Base-by-base conservation (phyloP, 495 filamentous ascomycete genomes). In the Xanthoparmelia taractica region DNA sequence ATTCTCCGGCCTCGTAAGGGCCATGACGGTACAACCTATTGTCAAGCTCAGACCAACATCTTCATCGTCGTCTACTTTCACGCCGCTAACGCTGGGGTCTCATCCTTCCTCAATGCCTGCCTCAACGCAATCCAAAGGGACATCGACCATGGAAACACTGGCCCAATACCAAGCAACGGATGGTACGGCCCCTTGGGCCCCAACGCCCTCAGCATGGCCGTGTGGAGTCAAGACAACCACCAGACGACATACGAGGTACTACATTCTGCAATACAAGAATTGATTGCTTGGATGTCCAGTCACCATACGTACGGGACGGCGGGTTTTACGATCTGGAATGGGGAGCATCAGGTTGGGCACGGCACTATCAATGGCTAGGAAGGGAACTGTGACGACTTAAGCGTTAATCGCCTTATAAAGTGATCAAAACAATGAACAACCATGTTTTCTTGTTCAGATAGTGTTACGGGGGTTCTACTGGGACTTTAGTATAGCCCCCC, bases 231-330 rank as follows among this genome's bases (percentile, higher is more conserved):
- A 13, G 15, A 48, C 1, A 10, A 61, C 18, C 33, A 38, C 5
- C 41, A 61, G n/a, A 61, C 45, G 13, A 61, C 43, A 7, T 61
- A 38, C 10, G 36, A 29, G 31, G 47, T 61, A 29, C 45, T 61
- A 1, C 36, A 38, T 27, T 37, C 40, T 45, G 33, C 27, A 18
- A 29, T 45, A 27, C 8, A 37, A 8, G 59, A 27, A 33, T 18
- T 61, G 59, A 25, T 33, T 34, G 47, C 27, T 4, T 48, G 25
- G 36, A 61, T 61, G 59, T 37, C 27, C 4, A 61, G 7, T n/a
- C 25, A 31, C 12, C 34, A n/a, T 6, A 38, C 17, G 27, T 61
- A 18, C n/a, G 43, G 40, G 18, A 61, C 59, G 8, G 40, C 10
- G 17, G 38, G 41, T 13, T 61, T 61, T 29, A 54, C 31, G 2